These are phyloP conservation scores for Pseudogymnoascus sp. DNA, from an alignment of 2,329 filamentous ascomycete genomes.

Conservation along the genomic window DNA sequence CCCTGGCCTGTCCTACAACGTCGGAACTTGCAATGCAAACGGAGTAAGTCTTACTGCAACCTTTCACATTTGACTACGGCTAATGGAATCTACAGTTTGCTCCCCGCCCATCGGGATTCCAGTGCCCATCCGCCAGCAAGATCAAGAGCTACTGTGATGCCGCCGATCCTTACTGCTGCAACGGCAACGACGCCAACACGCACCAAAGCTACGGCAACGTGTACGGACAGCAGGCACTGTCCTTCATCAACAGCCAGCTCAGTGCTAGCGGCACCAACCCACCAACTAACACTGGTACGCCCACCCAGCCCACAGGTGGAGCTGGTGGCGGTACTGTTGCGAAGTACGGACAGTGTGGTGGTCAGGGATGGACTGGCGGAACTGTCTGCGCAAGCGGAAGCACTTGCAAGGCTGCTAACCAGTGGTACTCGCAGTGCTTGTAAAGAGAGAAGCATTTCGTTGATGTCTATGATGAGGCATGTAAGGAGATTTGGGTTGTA, in stretches of 20 bases:
- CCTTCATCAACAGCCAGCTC: conserved; percentile 49
- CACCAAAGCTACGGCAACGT: conserved; percentile 51
- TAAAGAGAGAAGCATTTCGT: conserved; percentile 2
- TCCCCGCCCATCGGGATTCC: conserved; percentile 45
- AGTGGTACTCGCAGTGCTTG: conserved; percentile 19
- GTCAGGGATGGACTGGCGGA: conserved; percentile 17
- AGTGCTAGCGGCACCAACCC: conserved; percentile 18
- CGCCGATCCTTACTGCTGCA: conserved; percentile 55
- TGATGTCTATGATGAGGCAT: neutral
- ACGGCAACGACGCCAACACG: conserved; percentile 43
- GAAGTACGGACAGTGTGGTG: conserved; percentile 24
- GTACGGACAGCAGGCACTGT: conserved; percentile 49
- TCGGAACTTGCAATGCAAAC: conserved; percentile 50
- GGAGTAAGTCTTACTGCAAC: conserved; percentile 41
- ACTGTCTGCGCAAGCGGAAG: conserved; percentile 16
- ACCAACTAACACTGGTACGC: neutral
- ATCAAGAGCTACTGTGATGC: conserved; percentile 55
- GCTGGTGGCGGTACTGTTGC: conserved; percentile 10
- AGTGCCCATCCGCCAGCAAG: conserved; percentile 44
- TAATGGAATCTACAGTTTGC: conserved; percentile 39
- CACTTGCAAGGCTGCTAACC: conserved; percentile 18
- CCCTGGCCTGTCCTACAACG: conserved; percentile 49
- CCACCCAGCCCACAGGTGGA: neutral
- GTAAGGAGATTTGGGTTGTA: neutral
- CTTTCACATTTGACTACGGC: neutral